Conservation (phyloP, 805 yeast species). For the Metschnikowia aberdeeniae region DNA sequence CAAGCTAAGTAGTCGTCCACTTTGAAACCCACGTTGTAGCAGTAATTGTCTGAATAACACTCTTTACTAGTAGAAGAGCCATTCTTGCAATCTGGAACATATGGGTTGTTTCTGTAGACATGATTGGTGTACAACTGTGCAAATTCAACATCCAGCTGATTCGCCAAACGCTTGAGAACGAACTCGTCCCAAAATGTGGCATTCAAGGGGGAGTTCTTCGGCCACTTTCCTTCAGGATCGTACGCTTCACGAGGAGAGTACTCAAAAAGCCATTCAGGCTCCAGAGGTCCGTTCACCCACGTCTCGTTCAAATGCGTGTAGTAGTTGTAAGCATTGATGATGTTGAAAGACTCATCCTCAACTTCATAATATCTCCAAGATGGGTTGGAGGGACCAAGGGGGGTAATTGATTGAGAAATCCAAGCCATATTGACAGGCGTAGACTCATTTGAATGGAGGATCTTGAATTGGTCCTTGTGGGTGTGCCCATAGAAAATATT, state of each 20-base stretch:
- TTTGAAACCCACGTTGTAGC: constrained; percentile 15
- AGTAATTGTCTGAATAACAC: constrained; percentile 16
- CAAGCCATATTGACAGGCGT: constrained; percentile 53
- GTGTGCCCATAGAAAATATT: constrained; percentile 70
- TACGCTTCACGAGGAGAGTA: constrained; percentile 63
- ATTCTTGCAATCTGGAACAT: constrained; percentile 35
- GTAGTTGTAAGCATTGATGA: constrained; percentile 57
- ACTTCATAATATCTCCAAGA: constrained; percentile 71
- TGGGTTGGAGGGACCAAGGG: constrained; percentile 57
- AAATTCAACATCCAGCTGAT: constrained; percentile 32
- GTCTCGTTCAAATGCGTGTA: constrained; percentile 59
- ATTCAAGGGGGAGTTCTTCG: constrained; percentile 53
- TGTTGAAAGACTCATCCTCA: constrained; percentile 54
- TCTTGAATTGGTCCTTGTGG: constrained; percentile 63
- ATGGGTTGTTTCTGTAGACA: constrained; percentile 54
- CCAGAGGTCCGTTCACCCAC: constrained; percentile 47
- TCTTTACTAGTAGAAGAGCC: constrained; percentile 8
- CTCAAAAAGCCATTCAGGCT: constrained; percentile 59
- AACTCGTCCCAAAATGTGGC: constrained; percentile 62
- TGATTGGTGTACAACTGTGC: constrained; percentile 49
- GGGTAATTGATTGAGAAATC: constrained; percentile 65
- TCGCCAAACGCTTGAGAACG: constrained; percentile 45
- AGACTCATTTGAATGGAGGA: constrained; percentile 47
- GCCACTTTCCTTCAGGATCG: constrained; percentile 53
- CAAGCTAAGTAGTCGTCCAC: constrained; percentile 15